These are phyloP conservation scores for Cardiosporidium cionae DNA, from an alignment of 169 alveolate genomes.

Conservation along the genomic window DNA sequence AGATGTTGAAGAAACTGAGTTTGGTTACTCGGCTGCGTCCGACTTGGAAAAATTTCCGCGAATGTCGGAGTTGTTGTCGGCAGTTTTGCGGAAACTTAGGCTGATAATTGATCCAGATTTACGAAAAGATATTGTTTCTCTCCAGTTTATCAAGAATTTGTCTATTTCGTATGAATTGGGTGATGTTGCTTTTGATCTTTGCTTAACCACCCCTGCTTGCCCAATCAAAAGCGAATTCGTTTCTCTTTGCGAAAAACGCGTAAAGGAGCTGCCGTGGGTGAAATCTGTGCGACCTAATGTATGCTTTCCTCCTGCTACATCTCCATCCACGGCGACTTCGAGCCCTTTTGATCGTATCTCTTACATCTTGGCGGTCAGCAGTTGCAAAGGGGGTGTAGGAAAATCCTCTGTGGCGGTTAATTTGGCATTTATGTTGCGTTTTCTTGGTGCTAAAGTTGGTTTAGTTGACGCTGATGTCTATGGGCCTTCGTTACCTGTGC, in stretches of 20 bases:
- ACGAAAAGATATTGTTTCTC: conserved; percentile 57
- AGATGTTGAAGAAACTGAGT: too few species aligned
- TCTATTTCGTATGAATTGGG: conserved; percentile 31
- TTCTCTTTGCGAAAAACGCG: conserved; percentile 30
- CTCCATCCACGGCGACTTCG: background rate
- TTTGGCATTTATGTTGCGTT: conserved; percentile 69
- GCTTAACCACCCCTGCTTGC: conserved; percentile 69
- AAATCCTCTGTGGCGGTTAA: conserved; percentile 86
- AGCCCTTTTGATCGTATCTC: conserved; percentile 5
- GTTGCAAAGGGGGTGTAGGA: conserved; percentile 97
- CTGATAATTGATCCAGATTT: conserved; percentile 63
- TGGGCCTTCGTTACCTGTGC: conserved; percentile 86
- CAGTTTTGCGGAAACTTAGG: too few species aligned
- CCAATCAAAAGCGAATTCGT: conserved; percentile 58
- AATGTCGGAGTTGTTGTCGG: too few species aligned
- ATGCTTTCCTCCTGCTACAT: conserved; percentile 12
- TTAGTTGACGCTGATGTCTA: conserved; percentile 86
- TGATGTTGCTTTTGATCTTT: conserved; percentile 43
- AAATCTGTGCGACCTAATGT: conserved; percentile 33
- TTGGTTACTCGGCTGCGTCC: too few species aligned
- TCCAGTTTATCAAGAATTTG: conserved; percentile 54
- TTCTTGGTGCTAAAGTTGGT: conserved; percentile 78
- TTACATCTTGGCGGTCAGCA: conserved; percentile 77
- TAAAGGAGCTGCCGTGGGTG: conserved; percentile 42
- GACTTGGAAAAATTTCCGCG: too few species aligned